These are phyloP conservation scores for Aspergillus egyptiacus DNA, from an alignment of 495 filamentous ascomycete genomes.

Conservation along the genomic window DNA sequence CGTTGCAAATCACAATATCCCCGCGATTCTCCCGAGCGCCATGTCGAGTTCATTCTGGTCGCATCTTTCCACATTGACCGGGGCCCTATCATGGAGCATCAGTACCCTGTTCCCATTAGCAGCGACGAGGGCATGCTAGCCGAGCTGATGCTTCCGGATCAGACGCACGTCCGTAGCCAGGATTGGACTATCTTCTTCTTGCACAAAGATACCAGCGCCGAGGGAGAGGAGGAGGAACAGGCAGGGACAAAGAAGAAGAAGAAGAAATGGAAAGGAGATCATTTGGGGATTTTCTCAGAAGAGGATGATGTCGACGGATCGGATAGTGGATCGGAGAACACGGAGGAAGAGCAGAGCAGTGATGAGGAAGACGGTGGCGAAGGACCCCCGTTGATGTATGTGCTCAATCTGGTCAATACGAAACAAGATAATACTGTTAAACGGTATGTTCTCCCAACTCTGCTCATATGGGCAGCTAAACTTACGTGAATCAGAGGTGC, in stretches of 20 bases:
- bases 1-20: conserved; percentile 81
- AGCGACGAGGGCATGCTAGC: conserved; percentile 98
- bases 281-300: conserved; percentile 26
- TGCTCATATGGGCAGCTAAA: not conserved
- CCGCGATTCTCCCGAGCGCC: conserved; percentile 67
- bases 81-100: conserved; percentile 96
- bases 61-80: conserved; percentile 96
- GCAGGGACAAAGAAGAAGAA: conserved; percentile 46
- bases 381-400: conserved; percentile 90
- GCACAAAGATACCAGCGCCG: conserved; percentile 83
- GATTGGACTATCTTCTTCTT: conserved; percentile 99
- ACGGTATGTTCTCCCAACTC: conserved; percentile 42
- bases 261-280: conserved; percentile 38
- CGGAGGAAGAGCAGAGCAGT: conserved; percentile 42
- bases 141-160: conserved; percentile 97
- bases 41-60: conserved; percentile 99
- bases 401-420: conserved; percentile 95
- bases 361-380: conserved; percentile 59
- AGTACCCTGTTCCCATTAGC: conserved; percentile 89
- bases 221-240: conserved; percentile 58
- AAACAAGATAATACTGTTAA: conserved; percentile 91
- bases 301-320: conserved; percentile 46
- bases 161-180: conserved; percentile 88
- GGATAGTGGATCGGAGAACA: conserved; percentile 42
- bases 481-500: conserved; percentile 61